Percentiles rank a stretch among this genome's conserved stretches.
Evolutionary conservation across 768 basidiomycete genomes (phyloP).

Genomic region (Boletus speciosus): DNA sequence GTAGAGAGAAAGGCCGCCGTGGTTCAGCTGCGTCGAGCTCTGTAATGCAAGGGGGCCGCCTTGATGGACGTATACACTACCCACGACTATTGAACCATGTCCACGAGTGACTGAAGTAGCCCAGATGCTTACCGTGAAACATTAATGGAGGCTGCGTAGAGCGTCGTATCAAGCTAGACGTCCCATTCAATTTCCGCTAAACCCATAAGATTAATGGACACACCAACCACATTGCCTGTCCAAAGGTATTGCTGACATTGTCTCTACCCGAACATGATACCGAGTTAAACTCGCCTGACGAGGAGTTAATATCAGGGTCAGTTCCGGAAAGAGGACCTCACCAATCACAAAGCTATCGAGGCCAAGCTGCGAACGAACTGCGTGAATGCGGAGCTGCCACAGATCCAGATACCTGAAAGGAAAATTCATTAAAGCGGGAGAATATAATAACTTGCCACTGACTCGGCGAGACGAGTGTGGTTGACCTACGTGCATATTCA

Average conservation of each 20-base stretch:
- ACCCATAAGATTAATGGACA: slow-evolving; percentile 16
- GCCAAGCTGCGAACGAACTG: slow-evolving; percentile 46
- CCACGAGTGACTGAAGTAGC: background rate
- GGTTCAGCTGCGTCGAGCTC: slow-evolving; percentile 47
- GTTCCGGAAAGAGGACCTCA: slow-evolving; percentile 8
- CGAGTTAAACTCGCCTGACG: slow-evolving; percentile 51
- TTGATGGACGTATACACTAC: slow-evolving; percentile 52
- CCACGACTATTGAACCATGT: background rate
- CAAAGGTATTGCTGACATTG: slow-evolving; percentile 52
- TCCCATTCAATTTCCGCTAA: background rate
- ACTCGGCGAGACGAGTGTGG: slow-evolving; percentile 49
- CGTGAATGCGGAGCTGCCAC: slow-evolving; percentile 51
- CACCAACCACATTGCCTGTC: slow-evolving; percentile 52
- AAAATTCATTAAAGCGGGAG: background rate
- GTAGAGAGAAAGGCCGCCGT: slow-evolving; percentile 45
- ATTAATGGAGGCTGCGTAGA: slow-evolving; percentile 38
- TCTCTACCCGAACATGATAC: slow-evolving; percentile 51
- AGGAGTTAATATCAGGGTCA: background rate
- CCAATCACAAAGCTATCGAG: slow-evolving; percentile 48
- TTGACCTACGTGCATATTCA: slow-evolving; percentile 39
- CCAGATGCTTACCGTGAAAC: slow-evolving; percentile 38
- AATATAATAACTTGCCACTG: slow-evolving; percentile 8
- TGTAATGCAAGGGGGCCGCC: slow-evolving; percentile 51
- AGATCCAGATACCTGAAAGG: slow-evolving; percentile 47
- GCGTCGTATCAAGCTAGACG: slow-evolving; percentile 15